These are phyloP conservation scores for Colletotrichum tabaci DNA, from an alignment of 2,329 filamentous ascomycete genomes.

Conservation along the genomic window DNA sequence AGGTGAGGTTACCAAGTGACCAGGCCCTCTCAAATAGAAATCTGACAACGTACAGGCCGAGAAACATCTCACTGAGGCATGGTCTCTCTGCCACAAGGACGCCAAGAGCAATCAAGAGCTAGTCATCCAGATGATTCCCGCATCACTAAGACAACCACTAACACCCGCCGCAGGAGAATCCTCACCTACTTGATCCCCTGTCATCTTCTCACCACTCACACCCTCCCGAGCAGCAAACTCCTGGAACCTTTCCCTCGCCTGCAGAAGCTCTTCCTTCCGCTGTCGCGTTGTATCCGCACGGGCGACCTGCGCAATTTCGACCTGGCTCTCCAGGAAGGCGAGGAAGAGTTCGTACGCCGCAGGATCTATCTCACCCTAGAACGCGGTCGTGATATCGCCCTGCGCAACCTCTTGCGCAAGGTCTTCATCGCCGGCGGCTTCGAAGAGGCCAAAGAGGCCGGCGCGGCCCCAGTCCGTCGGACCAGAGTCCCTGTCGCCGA, in stretches of 20 bases:
- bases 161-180: conserved; percentile 75
- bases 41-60: conserved; percentile 73
- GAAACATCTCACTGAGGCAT: conserved; percentile 83
- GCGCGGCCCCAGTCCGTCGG: conserved; percentile 73
- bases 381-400: conserved; percentile 88
- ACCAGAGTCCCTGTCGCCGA: conserved; percentile 87
- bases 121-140: conserved; percentile 48
- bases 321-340: conserved; percentile 81
- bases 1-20: conserved; percentile 64
- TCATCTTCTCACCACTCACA: conserved; percentile 89
- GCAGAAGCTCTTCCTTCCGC: conserved; percentile 82
- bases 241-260: conserved; percentile 83
- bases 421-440: conserved; percentile 90
- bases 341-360: conserved; percentile 93
- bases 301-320: conserved; percentile 91
- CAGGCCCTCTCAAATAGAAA: too few species aligned
- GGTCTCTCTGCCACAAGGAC: conserved; percentile 82
- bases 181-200: conserved; percentile 96
- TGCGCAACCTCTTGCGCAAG: conserved; percentile 92
- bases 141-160: background rate
- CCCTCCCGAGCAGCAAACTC: conserved; percentile 80
- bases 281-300: conserved; percentile 83
- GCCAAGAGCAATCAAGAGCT: conserved; percentile 86
- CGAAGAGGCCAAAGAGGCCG: conserved; percentile 80
- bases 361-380: conserved; percentile 97